Percentiles rank a stretch among this genome's conserved stretches.
phyloP scores from a whole-genome alignment of 2,329 filamentous ascomycete genomes.

The Zalaria obscura region DNA sequence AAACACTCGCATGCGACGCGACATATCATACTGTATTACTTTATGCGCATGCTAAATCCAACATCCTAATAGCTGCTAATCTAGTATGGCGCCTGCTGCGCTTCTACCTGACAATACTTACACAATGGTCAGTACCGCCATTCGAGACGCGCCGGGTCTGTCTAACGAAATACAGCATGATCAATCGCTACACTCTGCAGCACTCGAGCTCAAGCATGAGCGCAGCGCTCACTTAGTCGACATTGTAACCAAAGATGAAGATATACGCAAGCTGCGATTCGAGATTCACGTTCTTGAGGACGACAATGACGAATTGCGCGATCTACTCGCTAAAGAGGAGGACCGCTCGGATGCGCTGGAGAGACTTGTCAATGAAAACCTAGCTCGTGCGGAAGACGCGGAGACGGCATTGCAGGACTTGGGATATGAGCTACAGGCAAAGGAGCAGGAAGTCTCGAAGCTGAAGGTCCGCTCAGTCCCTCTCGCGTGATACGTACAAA shows the following conservation, averaged over 20 bases:
- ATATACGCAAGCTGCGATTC: constrained; percentile 53
- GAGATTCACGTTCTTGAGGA: constrained; percentile 58
- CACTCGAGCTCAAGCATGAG: constrained; percentile 57
- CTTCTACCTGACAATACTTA: not conserved
- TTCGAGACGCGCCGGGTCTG: not conserved
- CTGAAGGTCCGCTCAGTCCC: constrained; percentile 30
- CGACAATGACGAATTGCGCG: constrained; percentile 55
- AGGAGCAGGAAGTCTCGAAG: constrained; percentile 40
- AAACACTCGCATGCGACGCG: no score
- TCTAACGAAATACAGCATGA: constrained; percentile 20
- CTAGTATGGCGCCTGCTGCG: not conserved
- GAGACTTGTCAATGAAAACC: constrained; percentile 33
- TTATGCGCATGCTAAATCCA: no score
- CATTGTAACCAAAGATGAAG: constrained; percentile 60
- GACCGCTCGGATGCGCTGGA: constrained; percentile 44
- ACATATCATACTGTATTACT: no score
- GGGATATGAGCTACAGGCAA: constrained; percentile 36
- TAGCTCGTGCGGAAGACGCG: constrained; percentile 33
- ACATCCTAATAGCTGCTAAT: no score
- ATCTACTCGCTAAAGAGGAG: constrained; percentile 46
- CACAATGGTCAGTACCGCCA: not conserved
- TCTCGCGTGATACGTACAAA: not conserved
- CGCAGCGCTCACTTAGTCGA: constrained; percentile 50
- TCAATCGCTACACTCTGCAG: constrained; percentile 36
- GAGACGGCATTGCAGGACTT: constrained; percentile 27